phyloP scores from a whole-genome alignment of 805 yeast genomes.

The Ogataea haglerorum region DNA sequence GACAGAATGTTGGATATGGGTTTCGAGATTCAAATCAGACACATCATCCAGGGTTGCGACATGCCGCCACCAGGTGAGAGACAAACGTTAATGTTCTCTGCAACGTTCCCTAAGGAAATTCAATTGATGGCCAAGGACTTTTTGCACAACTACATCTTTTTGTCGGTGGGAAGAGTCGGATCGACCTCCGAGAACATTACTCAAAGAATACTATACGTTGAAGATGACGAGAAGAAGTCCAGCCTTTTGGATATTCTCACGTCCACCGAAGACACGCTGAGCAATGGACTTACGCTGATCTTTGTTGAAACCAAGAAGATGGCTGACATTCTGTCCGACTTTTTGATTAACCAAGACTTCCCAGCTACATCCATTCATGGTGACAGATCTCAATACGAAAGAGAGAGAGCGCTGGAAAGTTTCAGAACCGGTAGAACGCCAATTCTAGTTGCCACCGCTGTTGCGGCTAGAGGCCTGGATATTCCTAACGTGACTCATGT shows the following conservation, averaged over 20 bases:
- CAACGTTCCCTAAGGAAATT: constrained; percentile 98
- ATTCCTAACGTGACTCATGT: constrained; percentile 98
- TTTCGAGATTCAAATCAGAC: constrained; percentile 99
- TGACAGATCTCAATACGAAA: constrained; percentile 96
- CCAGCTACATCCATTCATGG: constrained; percentile 99
- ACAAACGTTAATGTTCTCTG: constrained; percentile 98
- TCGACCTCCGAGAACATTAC: constrained; percentile 98
- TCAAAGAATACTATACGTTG: constrained; percentile 88
- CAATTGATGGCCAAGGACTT: constrained; percentile 97
- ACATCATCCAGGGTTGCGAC: constrained; percentile 95
- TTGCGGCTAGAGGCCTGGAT: constrained; percentile 99
- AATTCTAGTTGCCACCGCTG: constrained; percentile 97
- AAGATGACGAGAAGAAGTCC: constrained; percentile 87
- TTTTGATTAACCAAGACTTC: constrained; percentile 80
- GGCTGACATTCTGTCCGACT: constrained; percentile 96
- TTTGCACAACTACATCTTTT: constrained; percentile 90
- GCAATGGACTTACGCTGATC: constrained; percentile 79
- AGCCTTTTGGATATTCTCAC: constrained; percentile 83
- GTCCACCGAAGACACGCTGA: constrained; percentile 55
- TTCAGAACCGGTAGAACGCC: constrained; percentile 92
- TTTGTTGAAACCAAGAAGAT: constrained; percentile 98
- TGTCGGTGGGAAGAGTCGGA: constrained; percentile 98
- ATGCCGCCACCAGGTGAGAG: constrained; percentile 91
- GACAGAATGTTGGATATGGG: constrained; percentile 99
- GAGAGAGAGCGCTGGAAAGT: constrained; percentile 94